A percentile compares a stretch with the other conserved stretches of the same genome.
Conservation (phyloP, 2,329 filamentous ascomycete genomes). For the Arachnopeziza araneosa region DNA sequence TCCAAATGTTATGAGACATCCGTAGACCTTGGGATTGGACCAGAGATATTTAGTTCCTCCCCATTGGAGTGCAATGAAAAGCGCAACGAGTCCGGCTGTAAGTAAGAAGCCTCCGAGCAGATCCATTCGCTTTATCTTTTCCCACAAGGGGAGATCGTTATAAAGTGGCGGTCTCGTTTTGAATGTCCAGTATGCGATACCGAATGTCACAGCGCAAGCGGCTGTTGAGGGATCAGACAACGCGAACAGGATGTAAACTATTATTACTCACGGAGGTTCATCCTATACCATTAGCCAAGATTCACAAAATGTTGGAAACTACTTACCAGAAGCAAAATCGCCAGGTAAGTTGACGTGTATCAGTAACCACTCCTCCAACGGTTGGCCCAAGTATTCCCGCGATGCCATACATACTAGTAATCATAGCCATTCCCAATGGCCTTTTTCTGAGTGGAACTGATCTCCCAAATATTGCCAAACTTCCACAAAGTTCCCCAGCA, state of each 20-base stretch:
- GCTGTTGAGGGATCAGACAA: conserved; percentile 37
- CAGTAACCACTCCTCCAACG: conserved; percentile 30
- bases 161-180: conserved; percentile 16
- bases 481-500: conserved; percentile 17
- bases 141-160: conserved; percentile 27
- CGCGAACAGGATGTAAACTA: neutral
- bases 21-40: conserved; percentile 3
- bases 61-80: conserved; percentile 29
- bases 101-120: conserved; percentile 32
- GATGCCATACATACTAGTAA: conserved; percentile 19
- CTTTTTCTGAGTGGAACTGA: conserved; percentile 14
- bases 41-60: conserved; percentile 37
- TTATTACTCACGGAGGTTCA: conserved; percentile 2
- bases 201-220: conserved; percentile 28
- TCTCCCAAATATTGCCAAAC: conserved; percentile 15
- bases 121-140: conserved; percentile 37
- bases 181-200: conserved; percentile 31
- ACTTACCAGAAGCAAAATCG: conserved; percentile 31
- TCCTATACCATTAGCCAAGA: neutral
- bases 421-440: conserved; percentile 17
- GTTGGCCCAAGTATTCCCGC: conserved; percentile 25
- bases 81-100: conserved; percentile 32
- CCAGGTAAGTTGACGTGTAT: conserved; percentile 29
- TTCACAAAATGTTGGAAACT: neutral
- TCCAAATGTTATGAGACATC: conserved; percentile 10